Percentiles rank a stretch among this genome's conserved stretches.
phyloP scores from a whole-genome alignment of 169 alveolate species.

The Toxoplasma gondii region DNA sequence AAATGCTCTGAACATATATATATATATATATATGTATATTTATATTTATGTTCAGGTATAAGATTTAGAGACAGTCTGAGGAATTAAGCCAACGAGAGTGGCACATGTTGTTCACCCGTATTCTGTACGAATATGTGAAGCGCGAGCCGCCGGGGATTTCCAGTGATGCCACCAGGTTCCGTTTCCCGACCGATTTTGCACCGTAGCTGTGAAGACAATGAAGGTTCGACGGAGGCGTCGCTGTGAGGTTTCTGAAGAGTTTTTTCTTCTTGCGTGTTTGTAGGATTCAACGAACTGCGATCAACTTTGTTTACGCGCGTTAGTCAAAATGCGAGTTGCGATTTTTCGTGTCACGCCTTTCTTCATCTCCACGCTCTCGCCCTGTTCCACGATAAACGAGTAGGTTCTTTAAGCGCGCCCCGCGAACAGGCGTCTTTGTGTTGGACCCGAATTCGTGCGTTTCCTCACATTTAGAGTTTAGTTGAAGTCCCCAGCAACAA shows the following conservation, averaged over 20 bases:
- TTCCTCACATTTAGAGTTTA: no score
- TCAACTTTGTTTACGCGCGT: constrained; percentile 75
- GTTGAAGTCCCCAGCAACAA: no score
- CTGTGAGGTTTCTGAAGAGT: no score
- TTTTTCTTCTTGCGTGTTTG: neutral
- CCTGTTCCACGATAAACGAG: constrained; percentile 50
- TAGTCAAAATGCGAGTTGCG: constrained; percentile 74
- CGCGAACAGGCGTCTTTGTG: neutral
- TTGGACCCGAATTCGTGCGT: neutral
- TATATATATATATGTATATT: neutral
- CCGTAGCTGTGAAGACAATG: no score
- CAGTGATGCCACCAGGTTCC: no score
- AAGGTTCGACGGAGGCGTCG: no score
- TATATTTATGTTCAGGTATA: neutral
- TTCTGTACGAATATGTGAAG: no score
- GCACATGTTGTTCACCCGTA: no score
- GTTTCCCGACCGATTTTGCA: no score
- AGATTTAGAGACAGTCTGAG: no score
- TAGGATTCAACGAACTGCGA: constrained; percentile 75
- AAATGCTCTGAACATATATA: neutral
- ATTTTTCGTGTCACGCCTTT: constrained; percentile 70
- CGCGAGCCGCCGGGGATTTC: no score
- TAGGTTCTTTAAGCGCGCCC: neutral
- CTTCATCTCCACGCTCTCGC: constrained; percentile 70
- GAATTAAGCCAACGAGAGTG: no score